Base-by-base conservation (phyloP, 2,329 filamentous ascomycete species). In the Lachnellula hyalina region DNA sequence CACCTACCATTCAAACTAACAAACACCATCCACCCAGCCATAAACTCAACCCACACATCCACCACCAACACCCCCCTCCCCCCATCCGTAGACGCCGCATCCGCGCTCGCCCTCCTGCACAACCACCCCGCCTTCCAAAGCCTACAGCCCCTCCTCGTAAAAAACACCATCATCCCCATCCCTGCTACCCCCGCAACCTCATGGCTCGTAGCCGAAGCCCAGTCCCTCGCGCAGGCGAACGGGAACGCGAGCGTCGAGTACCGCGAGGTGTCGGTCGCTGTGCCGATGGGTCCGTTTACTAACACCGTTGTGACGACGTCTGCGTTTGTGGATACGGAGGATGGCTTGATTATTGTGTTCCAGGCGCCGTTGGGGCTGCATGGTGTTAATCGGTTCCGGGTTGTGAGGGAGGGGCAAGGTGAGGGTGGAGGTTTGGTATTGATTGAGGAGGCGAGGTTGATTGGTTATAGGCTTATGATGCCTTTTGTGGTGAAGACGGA, bases 11-110 rank as follows among this genome's bases (percentile, higher is more conserved):
- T 38, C 3, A 15, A n/a, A 38, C 36, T 38, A n/a, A 38, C 36
- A 15, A 15, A 3, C 2, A n/a, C n/a, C n/a, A n/a, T n/a, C 36
- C 36, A 38, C 3, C 8, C 25, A 49, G 47, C 53, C 35, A 23
- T 58, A 25, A 47, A n/a, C 25, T 58, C 56, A 42, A 58, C 56
- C 4, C 53, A 49, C 15, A n/a, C 46, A 15, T 19, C 53, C 49
- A 32, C 5, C 7, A 55, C 56, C 11, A 42, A 51, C 25, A 58
- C 56, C 21, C 53, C 53, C 5, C 40, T 58, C 3, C 49, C 46
- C 4, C 6, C 47, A 21, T 58, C 53, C 15, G 44, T 38, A 19
- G 38, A 41, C 32, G 44, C 40, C 9, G 36, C 40, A 32, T 51
- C 50, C 7, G 56, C 53, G 5, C 42, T 58, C 8, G 40, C 51